Percentiles rank a stretch among this genome's conserved stretches.
Conservation (phyloP, 73 alveolate species). For the Blepharisma japonicum region DNA sequence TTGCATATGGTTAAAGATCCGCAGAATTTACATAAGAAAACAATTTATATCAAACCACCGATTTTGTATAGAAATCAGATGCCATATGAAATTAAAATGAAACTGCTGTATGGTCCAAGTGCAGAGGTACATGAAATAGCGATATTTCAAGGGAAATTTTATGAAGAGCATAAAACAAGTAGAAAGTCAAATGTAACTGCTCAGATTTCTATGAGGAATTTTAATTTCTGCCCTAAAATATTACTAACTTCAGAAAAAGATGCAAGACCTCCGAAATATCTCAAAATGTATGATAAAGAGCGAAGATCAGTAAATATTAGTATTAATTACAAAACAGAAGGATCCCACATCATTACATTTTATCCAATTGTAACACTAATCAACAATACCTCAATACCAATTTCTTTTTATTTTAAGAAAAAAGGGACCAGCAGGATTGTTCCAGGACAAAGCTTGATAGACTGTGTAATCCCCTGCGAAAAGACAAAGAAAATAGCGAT, state of each 20-base stretch:
- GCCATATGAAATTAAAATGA: not conserved
- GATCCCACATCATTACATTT: slow-evolving; percentile 8
- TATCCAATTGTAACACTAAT: not conserved
- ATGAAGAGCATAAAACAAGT: slow-evolving; percentile 12
- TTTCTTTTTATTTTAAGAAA: slow-evolving; percentile 1
- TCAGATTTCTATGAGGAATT: not conserved
- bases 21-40: not conserved
- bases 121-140: not conserved
- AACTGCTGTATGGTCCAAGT: not conserved
- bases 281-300: not conserved
- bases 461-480: slow-evolving; percentile 1
- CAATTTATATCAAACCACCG: not conserved
- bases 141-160: not conserved
- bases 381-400: slow-evolving; percentile 13
- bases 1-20: not conserved
- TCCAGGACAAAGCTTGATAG: slow-evolving; percentile 9
- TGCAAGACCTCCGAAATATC: slow-evolving; percentile 9
- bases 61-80: not conserved
- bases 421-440: not conserved
- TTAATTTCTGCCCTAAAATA: not conserved
- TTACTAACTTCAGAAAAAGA: not conserved
- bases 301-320: not conserved
- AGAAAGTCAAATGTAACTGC: not conserved
- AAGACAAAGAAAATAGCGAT: not conserved
- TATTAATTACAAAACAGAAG: not conserved